These are phyloP conservation scores for Triticum monococcum DNA, from an alignment of 176 grass and related monocot genomes.

Conservation along the genomic window DNA sequence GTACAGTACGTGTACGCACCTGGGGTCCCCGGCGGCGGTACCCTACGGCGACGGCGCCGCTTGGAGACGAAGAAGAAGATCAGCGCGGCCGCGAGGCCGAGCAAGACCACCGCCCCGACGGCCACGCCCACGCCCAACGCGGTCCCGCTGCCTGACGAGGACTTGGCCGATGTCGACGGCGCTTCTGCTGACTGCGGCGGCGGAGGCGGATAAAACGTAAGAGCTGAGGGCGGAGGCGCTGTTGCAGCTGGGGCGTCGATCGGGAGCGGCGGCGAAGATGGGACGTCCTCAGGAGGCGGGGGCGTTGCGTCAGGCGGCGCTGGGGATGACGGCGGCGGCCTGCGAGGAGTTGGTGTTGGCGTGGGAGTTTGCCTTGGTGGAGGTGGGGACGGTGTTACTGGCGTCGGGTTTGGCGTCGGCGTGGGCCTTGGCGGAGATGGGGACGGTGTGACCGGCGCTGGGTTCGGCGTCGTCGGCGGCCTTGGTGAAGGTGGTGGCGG, in stretches of 20 bases:
- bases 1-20: background rate
- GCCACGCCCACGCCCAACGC: constrained; percentile 39
- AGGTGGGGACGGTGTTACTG: background rate
- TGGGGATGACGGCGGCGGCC: background rate
- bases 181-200: constrained; percentile 19
- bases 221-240: background rate
- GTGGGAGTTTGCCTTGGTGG: background rate
- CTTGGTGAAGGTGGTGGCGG: background rate
- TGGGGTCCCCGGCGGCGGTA: constrained; percentile 2
- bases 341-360: background rate
- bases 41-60: constrained; percentile 23
- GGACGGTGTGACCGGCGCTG: background rate
- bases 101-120: constrained; percentile 32
- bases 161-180: background rate
- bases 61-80: constrained; percentile 33
- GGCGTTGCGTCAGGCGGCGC: constrained; percentile 24
- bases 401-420: background rate
- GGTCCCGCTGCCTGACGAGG: background rate
- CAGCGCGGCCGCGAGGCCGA: constrained; percentile 38
- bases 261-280: constrained; percentile 2
- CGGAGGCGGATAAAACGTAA: background rate
- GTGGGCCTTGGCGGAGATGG: background rate
- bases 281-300: background rate
- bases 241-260: background rate
- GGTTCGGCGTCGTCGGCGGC: background rate